These are phyloP conservation scores for Alternaria sp. DNA, from an alignment of 2,329 filamentous ascomycete genomes.

Conservation along the genomic window DNA sequence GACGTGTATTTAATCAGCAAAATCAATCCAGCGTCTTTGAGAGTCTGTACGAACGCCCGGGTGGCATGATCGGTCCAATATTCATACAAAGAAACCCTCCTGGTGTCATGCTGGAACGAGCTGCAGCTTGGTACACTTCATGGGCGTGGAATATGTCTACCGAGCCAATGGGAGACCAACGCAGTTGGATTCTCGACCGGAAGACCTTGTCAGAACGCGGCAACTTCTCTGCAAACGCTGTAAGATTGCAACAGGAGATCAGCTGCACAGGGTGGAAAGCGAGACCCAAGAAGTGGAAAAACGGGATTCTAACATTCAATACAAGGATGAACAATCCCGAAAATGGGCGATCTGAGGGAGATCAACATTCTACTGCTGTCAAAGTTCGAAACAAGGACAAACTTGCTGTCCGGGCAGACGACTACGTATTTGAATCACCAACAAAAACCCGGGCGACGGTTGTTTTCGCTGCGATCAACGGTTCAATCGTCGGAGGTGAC, in stretches of 20 bases:
- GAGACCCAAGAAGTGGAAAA: background rate
- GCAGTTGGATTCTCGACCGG: background rate
- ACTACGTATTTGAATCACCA: background rate
- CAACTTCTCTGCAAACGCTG: background rate
- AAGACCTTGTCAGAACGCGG: background rate
- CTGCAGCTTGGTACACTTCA: background rate
- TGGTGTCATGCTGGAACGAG: background rate
- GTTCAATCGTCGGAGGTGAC: background rate
- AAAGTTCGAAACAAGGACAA: background rate
- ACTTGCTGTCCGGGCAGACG: background rate
- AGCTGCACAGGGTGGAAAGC: background rate
- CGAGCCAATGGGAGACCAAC: background rate
- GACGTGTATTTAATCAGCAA: background rate
- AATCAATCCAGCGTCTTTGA: background rate
- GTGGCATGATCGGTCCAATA: background rate
- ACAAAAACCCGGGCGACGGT: background rate
- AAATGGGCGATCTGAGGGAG: background rate
- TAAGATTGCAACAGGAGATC: background rate
- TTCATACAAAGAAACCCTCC: background rate
- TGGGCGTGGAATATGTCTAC: background rate
- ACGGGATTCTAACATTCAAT: no score
- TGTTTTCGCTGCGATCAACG: background rate
- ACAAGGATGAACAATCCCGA: no score
- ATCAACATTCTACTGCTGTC: background rate
- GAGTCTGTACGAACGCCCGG: background rate